Evolutionary conservation across 495 filamentous ascomycete species (phyloP), one percentile per base, ranked within the genome.

Genomic region (Pseudoneurospora amorphoporcata): DNA sequence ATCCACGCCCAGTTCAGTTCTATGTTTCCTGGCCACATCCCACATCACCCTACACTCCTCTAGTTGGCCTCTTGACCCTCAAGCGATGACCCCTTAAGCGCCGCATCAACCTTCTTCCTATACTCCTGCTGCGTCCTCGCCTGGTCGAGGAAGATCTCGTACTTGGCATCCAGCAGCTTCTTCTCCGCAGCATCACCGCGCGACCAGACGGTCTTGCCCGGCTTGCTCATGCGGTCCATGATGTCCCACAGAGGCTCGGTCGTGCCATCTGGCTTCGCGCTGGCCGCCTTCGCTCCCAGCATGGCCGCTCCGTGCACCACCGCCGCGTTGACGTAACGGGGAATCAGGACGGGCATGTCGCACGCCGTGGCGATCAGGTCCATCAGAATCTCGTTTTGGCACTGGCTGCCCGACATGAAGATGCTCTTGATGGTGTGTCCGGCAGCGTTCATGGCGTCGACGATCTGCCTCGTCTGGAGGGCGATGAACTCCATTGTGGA

Each of bases 361-460:
- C 94, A 97, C 9, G 90, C 93, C 8, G 94, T 93, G 5, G 95
- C 94, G 72, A 98, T 93, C 41, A 98, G 90, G 19, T 89, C 84
- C 87, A 98, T 95, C 38, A 99, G 85, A 70, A 99, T 90, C 37
- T 90, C 88, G 79, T 99, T 99, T 81, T 97, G 94, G 84, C 95
- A 99, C 78, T 98, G 95, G 32, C 92, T 94, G 72, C 95, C 95
- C 19, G 92, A 96, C 95, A 99, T 97, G 87, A 98, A 99, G 81
- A 99, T 97, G 69, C 92, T 95, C 65, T 84, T 87, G 81, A 98
- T 95, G 61, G 84, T 81, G 79, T 98, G 95, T 40, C 95, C 95
- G 16, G 90, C 83, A 16, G 85, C 80, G 83, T 97, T 98, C 92
- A 98, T 96, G 5, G 92, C 87, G 77, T 96, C 92, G 73, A 98